Evolutionary conservation across 2,329 filamentous ascomycete species (phyloP).

Genomic region (Cercospora canescens): DNA sequence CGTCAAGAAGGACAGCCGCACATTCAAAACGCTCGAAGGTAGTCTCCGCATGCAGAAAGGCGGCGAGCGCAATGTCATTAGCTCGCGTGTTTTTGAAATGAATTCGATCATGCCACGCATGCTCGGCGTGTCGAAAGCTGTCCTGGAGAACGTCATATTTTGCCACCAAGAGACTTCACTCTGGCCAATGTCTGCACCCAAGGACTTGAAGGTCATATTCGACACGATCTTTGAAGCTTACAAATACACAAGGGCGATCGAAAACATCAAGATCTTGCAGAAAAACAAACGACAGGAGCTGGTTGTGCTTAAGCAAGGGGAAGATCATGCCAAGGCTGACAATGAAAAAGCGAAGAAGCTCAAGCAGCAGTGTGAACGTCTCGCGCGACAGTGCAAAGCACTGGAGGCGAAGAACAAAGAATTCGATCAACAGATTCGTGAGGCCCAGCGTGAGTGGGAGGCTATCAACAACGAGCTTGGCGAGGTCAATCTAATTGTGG

Average conservation of each 20-base stretch:
- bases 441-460: conserved; percentile 51
- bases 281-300: conserved; percentile 82
- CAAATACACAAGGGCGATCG: conserved; percentile 96
- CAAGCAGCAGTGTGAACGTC: conserved; percentile 56
- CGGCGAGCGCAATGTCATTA: conserved; percentile 77
- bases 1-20: conserved; percentile 75
- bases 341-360: conserved; percentile 80
- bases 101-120: conserved; percentile 75
- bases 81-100: conserved; percentile 77
- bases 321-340: conserved; percentile 75
- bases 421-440: conserved; percentile 61
- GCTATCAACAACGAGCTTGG: conserved; percentile 73
- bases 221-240: conserved; percentile 97
- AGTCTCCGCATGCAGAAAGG: conserved; percentile 73
- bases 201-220: conserved; percentile 85
- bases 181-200: conserved; percentile 92
- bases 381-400: conserved; percentile 67
- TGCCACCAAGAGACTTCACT: conserved; percentile 97
- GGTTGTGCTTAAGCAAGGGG: conserved; percentile 68
- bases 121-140: conserved; percentile 84
- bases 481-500: conserved; percentile 72
- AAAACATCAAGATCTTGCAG: conserved; percentile 83
- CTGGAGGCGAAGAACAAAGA: conserved; percentile 60
- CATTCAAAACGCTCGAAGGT: conserved; percentile 82
- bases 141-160: conserved; percentile 94